Evolutionary conservation across 1,284 basidiomycete species (phyloP).

Genomic region (Heimioporus punctisporus): DNA sequence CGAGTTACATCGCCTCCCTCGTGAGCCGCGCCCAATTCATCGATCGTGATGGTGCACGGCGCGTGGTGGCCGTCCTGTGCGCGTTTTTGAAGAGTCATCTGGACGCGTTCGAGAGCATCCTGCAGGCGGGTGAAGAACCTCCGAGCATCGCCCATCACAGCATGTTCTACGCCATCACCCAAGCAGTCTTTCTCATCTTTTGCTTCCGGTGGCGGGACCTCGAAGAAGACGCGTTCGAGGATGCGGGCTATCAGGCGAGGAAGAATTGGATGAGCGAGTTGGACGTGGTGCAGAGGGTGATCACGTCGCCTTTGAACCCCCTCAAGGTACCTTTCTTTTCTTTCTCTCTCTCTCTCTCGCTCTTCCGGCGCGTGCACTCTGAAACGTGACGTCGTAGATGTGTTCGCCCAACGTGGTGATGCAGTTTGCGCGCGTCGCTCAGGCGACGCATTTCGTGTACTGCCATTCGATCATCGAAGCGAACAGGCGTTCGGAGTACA

Average conservation of each 20-base stretch:
- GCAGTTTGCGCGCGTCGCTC: conserved; percentile 96
- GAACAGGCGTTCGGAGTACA: conserved; percentile 68
- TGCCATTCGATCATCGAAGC: conserved; percentile 94
- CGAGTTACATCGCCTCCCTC: conserved; percentile 39
- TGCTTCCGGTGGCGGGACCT: conserved; percentile 98
- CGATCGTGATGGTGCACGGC: conserved; percentile 73
- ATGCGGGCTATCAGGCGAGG: conserved; percentile 42
- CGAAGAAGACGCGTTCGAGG: conserved; percentile 59
- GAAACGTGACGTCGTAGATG: no score
- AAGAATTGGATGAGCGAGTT: conserved; percentile 89
- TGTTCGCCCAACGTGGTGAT: conserved; percentile 91
- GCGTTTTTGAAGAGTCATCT: conserved; percentile 81
- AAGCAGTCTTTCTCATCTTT: conserved; percentile 96
- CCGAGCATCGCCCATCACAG: conserved; percentile 56
- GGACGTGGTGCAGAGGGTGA: conserved; percentile 78
- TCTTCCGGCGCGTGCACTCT: no score
- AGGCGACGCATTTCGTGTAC: conserved; percentile 92
- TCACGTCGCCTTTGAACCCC: conserved; percentile 89
- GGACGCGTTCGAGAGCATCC: conserved; percentile 65
- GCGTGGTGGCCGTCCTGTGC: conserved; percentile 84
- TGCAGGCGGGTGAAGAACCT: conserved; percentile 38
- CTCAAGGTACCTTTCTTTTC: no score
- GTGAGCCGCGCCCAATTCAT: conserved; percentile 93
- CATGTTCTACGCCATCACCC: conserved; percentile 93
- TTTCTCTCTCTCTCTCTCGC: no score